phyloP scores from a whole-genome alignment of 2,329 filamentous ascomycete genomes.

The Torrubiella hemipterigena region DNA sequence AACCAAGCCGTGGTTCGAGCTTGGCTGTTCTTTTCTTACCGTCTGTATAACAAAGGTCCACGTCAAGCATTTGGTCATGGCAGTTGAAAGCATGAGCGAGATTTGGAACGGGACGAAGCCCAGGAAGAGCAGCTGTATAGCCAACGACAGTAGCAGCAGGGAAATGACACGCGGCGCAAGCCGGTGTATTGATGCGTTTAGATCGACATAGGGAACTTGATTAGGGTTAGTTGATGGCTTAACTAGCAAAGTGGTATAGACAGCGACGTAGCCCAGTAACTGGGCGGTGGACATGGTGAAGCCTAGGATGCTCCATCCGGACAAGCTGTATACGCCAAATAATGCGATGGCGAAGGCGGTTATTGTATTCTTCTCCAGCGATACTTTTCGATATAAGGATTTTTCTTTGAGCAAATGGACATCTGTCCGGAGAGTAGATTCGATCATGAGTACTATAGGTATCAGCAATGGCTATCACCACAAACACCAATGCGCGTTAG shows the following conservation, averaged over 20 bases:
- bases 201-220: no score
- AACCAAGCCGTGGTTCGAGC: background rate
- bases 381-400: no score
- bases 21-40: slow-evolving; percentile 11
- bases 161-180: background rate
- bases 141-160: slow-evolving; percentile 11
- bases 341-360: no score
- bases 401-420: background rate
- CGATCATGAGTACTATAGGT: slow-evolving; percentile 10
- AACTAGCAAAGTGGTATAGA: no score
- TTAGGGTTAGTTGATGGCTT: no score
- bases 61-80: slow-evolving; percentile 16
- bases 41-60: slow-evolving; percentile 22
- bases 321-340: no score
- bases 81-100: slow-evolving; percentile 11
- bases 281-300: no score
- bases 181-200: no score
- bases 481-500: no score
- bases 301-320: no score
- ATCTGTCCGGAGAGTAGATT: slow-evolving; percentile 1
- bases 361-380: no score
- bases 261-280: no score
- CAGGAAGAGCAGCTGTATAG: slow-evolving; percentile 10
- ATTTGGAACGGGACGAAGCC: slow-evolving; percentile 12
- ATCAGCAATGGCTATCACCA: slow-evolving; percentile 12